Evolutionary conservation across 352 stramenopile species (phyloP), one percentile per base, ranked within the genome.

Genomic region (Elongisporangium senticosum): DNA sequence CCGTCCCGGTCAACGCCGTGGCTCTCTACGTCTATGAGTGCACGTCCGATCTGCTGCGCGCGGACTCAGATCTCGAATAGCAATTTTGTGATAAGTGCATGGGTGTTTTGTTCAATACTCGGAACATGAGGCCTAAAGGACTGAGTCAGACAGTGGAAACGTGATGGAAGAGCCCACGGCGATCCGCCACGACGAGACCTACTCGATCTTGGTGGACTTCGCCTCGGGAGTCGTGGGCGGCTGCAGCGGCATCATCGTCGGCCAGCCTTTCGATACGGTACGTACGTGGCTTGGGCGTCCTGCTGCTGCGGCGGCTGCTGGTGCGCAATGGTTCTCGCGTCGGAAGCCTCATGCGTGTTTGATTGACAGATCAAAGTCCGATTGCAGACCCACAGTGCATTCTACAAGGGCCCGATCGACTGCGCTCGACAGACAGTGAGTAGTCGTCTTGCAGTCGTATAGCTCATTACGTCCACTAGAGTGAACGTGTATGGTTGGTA

Each of bases 1-100:
- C 86, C 24, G 93, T 95, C 55, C 86, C 86, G 1, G 83, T 90
- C 33, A 95, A 90, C 51, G 86, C 83, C 13, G 86, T 95, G 22
- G 93, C 86, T n/a, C 92, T 95, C 59, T 93, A 86, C 69, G 79
- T 67, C 61, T 95, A 95, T 67, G 86, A 95, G 62, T 79, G 80
- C 62, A 74, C 85, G 1, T 90, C 83, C 3, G 72, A 83, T 33
- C 20, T 86, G 52, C 76, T 95, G 10, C 33, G 33, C 11, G 5
- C 8, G 11, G 33, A 43, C 5, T 15, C 33, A 43, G 10, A 43
- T 43, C 33, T 43, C 7, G 33, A 43, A 43, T 43, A 43, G 11
- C 7, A 43, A 43, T 43, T 39, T 43, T 43, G 33, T 17, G 13
- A 43, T 43, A 14, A 43, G 11, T 17, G 33, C 33, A 43, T 43